phyloP scores from a whole-genome alignment of 2,329 filamentous ascomycete species.

The Clarireedia hainanense region DNA sequence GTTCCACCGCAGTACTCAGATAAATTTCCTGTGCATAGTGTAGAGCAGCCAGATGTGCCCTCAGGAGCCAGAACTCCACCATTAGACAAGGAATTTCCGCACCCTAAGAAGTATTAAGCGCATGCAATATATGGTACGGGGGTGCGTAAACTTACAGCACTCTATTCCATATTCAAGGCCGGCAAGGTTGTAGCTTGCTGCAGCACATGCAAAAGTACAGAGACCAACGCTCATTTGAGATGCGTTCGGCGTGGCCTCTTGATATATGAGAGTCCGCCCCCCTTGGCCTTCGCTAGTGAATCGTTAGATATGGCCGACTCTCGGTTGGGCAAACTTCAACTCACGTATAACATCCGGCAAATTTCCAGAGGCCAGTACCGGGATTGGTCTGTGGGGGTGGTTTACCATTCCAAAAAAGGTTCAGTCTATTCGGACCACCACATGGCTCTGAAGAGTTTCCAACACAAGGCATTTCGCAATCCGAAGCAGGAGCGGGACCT shows the following conservation, averaged over 20 bases:
- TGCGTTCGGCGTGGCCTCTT: conserved; percentile 7
- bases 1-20: conserved; percentile 21
- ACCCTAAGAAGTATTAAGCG: conserved; percentile 3
- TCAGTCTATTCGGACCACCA: conserved; percentile 28
- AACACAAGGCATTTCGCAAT: conserved; percentile 23
- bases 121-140: not conserved
- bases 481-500: conserved; percentile 8
- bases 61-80: conserved; percentile 11
- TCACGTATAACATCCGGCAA: conserved; percentile 22
- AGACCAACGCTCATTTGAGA: conserved; percentile 16
- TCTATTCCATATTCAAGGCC: conserved; percentile 40
- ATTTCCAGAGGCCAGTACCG: conserved; percentile 13
- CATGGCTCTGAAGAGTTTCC: conserved; percentile 29
- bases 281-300: conserved; percentile 13
- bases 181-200: conserved; percentile 30
- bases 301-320: too few relatives aligned
- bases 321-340: not conserved
- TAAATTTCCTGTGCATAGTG: conserved; percentile 19
- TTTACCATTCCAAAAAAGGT: conserved; percentile 24
- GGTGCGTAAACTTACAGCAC: conserved; percentile 28
- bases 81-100: conserved; percentile 8
- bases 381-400: conserved; percentile 18
- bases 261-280: conserved; percentile 14
- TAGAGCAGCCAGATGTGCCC: conserved; percentile 17
- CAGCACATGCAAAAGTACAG: conserved; percentile 20